phyloP scores from a whole-genome alignment of 805 yeast genomes.

The Blastobotrys chiropterorum region DNA sequence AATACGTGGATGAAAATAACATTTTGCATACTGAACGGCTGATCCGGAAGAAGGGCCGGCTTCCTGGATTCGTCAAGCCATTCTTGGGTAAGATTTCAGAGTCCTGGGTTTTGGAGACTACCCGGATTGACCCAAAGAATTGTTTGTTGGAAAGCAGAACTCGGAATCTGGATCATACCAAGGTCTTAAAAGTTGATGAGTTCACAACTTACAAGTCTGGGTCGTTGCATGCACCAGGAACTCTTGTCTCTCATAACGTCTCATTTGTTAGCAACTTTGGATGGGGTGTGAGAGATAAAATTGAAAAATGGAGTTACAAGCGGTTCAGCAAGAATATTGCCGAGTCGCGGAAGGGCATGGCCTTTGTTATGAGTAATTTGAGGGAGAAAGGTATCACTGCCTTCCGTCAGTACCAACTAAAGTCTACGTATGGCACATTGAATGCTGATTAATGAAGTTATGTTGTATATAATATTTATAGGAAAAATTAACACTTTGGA shows the following conservation, averaged over 20 bases:
- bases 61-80: constrained; percentile 75
- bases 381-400: constrained; percentile 21
- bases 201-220: constrained; percentile 45
- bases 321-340: constrained; percentile 62
- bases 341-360: constrained; percentile 66
- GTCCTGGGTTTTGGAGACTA: constrained; percentile 76
- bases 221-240: constrained; percentile 22
- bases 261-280: constrained; percentile 66
- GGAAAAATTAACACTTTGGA: too few relatives aligned
- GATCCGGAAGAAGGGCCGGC: constrained; percentile 69
- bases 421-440: too few relatives aligned
- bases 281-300: constrained; percentile 59
- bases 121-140: constrained; percentile 58
- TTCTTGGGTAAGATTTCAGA: constrained; percentile 64
- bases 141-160: constrained; percentile 61
- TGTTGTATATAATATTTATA: background rate
- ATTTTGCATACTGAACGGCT: constrained; percentile 65
- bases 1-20: constrained; percentile 54
- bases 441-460: too few relatives aligned
- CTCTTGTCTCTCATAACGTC: constrained; percentile 53
- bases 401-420: constrained; percentile 12
- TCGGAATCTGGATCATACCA: constrained; percentile 77
- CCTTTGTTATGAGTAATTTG: constrained; percentile 65
- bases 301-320: constrained; percentile 75
- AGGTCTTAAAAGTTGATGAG: constrained; percentile 74